Evolutionary conservation across 306 rosid species (phyloP), one percentile per base, ranked within the genome.

Genomic region (Trichosanthes truncata): DNA sequence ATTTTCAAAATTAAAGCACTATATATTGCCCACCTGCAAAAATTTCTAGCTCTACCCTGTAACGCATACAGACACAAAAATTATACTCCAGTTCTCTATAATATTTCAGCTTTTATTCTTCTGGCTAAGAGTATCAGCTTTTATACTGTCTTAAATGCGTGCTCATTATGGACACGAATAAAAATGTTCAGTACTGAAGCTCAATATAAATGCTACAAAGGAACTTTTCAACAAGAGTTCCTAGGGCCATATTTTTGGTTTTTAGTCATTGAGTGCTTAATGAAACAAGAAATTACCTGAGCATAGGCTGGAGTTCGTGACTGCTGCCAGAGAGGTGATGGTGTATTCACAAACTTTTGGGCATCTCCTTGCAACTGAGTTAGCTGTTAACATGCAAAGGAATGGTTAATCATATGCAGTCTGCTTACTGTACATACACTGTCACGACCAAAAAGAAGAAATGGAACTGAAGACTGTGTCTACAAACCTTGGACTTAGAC

Each of bases 401-500:
- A 48, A 29, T 23, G 17, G 78, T 74, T 91, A 79, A 76, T 43
- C 57, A 80, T 51, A 72, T 53, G 59, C n/a, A 38, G 80, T 76
- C 23, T 62, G 41, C n/a, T 52, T 76, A 57, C 73, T 7, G 63
- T 25, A 76, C 21, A 65, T 48, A 78, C 35, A 23, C 1, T 61
- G 57, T 76, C 74, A 43, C 2, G 20, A 60, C 67, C 62, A 48
- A 77, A 33, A 78, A 15, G 76, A 43, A 81, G 79, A 60, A 72
- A 52, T 9, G 67, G 53, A 83, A 82, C 20, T 60, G 72, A 82
- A 75, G 53, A 61, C 17, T 51, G 77, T 71, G 52, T 82, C 68
- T 72, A 82, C 68, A 74, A 82, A 91, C 98, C 91, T 88, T 89
- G 65, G 95, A 83, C 90, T 89, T 92, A 6, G 97, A 82, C 78